phyloP scores from a whole-genome alignment of 768 basidiomycete species.

The Pleurotus platypus region DNA sequence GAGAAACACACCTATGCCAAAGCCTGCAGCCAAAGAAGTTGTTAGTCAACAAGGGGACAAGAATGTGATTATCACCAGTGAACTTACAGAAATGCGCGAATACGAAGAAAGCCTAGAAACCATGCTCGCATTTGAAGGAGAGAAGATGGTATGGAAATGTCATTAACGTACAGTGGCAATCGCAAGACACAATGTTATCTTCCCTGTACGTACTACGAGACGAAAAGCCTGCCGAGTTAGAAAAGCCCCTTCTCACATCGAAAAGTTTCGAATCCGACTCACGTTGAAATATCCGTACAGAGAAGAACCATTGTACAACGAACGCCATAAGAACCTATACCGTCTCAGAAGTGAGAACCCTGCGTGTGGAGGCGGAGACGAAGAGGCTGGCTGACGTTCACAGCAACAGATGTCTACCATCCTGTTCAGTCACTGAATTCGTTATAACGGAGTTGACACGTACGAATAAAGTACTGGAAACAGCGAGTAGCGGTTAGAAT shows the following conservation, averaged over 20 bases:
- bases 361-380: background rate
- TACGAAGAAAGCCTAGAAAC: slow-evolving; percentile 25
- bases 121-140: background rate
- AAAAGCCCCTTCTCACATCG: background rate
- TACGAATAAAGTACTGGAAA: slow-evolving; percentile 30
- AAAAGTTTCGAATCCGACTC: slow-evolving; percentile 13
- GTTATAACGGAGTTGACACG: slow-evolving; percentile 6
- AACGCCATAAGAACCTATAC: slow-evolving; percentile 39
- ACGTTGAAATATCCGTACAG: slow-evolving; percentile 34
- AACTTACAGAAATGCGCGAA: slow-evolving; percentile 37
- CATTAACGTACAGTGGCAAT: slow-evolving; percentile 26
- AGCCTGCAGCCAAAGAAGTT: slow-evolving; percentile 20
- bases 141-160: background rate
- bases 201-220: slow-evolving; percentile 28
- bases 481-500: slow-evolving; percentile 3
- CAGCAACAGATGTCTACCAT: slow-evolving; percentile 29
- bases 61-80: background rate
- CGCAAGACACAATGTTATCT: slow-evolving; percentile 31
- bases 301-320: slow-evolving; percentile 41
- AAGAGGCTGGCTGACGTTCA: slow-evolving; percentile 25
- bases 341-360: background rate
- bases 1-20: slow-evolving; percentile 32
- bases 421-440: too few relatives aligned
- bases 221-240: background rate
- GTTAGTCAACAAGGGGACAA: too few relatives aligned